Evolutionary conservation across 805 yeast species (phyloP).

Genomic region (Metschnikowia kofuensis): DNA sequence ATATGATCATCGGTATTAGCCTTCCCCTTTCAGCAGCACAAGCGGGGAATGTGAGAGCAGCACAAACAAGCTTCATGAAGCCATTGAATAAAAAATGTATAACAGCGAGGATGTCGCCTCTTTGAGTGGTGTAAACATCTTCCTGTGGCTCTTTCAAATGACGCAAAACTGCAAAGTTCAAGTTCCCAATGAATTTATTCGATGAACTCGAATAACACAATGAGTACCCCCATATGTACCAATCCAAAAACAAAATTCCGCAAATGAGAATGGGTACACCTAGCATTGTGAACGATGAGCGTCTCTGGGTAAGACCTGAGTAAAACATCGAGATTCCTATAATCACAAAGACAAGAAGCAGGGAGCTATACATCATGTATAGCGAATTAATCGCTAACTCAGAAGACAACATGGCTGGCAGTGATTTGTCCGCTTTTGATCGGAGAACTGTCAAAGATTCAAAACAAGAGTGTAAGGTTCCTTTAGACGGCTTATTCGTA

Average conservation of each 20-base stretch:
- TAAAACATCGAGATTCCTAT: slow-evolving; percentile 40
- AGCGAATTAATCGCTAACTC: slow-evolving; percentile 24
- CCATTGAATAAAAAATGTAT: slow-evolving; percentile 41
- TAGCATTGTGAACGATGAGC: slow-evolving; percentile 40
- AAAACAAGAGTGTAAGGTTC: background rate
- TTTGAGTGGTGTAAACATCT: slow-evolving; percentile 27
- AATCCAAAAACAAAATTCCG: slow-evolving; percentile 36
- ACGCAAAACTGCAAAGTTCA: slow-evolving; percentile 27
- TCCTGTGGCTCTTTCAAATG: slow-evolving; percentile 10
- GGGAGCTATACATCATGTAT: slow-evolving; percentile 36
- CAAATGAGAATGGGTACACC: slow-evolving; percentile 32
- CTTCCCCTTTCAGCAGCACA: slow-evolving; percentile 45
- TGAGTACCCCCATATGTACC: slow-evolving; percentile 47
- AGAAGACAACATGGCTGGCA: slow-evolving; percentile 2
- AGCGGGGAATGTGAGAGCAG: slow-evolving; percentile 41
- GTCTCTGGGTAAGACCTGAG: slow-evolving; percentile 42
- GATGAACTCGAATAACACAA: slow-evolving; percentile 35
- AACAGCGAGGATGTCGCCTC: slow-evolving; percentile 37
- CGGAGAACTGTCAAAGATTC: background rate
- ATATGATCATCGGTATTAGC: slow-evolving; percentile 39
- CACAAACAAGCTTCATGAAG: slow-evolving; percentile 37
- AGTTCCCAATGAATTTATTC: slow-evolving; percentile 34
- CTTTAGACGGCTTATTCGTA: too few species aligned
- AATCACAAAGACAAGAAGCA: slow-evolving; percentile 29
- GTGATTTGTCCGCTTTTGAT: background rate